Evolutionary conservation across 441 rosid genomes (phyloP).

Genomic region (Populus hybrid): DNA sequence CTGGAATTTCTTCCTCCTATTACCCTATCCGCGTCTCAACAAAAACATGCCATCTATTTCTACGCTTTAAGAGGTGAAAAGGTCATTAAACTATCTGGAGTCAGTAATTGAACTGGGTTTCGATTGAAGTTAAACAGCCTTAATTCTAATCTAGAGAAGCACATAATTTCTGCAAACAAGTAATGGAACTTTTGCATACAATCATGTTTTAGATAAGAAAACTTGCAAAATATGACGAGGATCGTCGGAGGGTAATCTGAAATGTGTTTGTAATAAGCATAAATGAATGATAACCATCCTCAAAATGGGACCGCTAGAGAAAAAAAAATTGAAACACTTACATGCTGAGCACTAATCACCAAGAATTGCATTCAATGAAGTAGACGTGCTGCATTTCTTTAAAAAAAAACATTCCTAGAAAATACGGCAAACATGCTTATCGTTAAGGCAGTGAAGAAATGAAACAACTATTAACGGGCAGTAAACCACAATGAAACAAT

Average conservation of each 20-base stretch:
- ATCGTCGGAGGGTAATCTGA: neutral
- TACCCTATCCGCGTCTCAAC: neutral
- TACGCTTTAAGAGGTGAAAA: neutral
- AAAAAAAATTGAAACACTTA: neutral
- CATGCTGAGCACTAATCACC: neutral
- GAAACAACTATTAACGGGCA: neutral
- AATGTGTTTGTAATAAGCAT: neutral
- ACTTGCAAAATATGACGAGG: neutral
- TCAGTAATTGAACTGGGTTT: neutral
- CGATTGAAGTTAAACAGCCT: neutral
- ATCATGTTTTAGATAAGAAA: neutral
- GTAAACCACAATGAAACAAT: neutral
- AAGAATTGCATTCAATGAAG: neutral
- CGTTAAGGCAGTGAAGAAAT: neutral
- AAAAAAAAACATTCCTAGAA: too few species aligned
- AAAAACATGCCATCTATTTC: neutral
- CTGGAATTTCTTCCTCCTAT: neutral
- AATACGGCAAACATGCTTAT: too few species aligned
- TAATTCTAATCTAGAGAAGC: neutral
- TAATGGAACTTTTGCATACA: neutral
- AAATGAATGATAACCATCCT: neutral
- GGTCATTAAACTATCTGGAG: neutral
- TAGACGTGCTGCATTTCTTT: neutral
- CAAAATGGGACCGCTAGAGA: neutral
- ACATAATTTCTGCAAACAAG: neutral